These are phyloP conservation scores for Elongisporangium prolatum DNA, from an alignment of 352 stramenopile genomes.

Conservation along the genomic window DNA sequence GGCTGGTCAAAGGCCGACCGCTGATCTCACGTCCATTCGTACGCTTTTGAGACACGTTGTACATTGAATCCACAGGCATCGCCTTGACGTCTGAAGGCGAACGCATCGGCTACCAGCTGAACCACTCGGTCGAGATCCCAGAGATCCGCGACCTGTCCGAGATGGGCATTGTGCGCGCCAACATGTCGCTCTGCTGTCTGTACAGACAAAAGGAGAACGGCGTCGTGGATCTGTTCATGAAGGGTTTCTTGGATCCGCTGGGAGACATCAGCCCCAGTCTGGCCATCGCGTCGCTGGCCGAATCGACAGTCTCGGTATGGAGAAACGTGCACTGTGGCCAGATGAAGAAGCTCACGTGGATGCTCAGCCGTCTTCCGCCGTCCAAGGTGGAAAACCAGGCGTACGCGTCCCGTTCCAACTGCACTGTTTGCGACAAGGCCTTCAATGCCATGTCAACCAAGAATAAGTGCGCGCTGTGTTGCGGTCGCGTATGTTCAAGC, in stretches of 20 bases:
- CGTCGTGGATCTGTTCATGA: slow-evolving; percentile 40
- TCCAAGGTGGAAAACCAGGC: too few relatives aligned
- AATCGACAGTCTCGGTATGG: too few relatives aligned
- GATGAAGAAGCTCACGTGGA: slow-evolving; percentile 14
- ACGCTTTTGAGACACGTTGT: slow-evolving; percentile 47
- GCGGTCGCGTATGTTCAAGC: slow-evolving; percentile 13
- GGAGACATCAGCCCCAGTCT: slow-evolving; percentile 20
- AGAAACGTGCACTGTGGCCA: too few relatives aligned
- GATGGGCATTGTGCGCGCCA: slow-evolving; percentile 31
- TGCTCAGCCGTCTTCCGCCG: too few relatives aligned
- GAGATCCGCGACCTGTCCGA: slow-evolving; percentile 29
- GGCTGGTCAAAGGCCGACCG: slow-evolving; percentile 32
- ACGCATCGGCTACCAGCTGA: slow-evolving; percentile 24
- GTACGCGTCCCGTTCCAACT: too few relatives aligned
- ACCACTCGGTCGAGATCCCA: too few relatives aligned
- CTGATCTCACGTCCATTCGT: slow-evolving; percentile 23
- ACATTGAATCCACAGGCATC: slow-evolving; percentile 46
- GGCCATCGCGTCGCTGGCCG: too few relatives aligned
- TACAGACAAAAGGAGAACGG: slow-evolving; percentile 27
- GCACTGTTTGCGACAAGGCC: too few relatives aligned
- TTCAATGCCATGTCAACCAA: too few relatives aligned
- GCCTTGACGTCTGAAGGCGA: slow-evolving; percentile 17
- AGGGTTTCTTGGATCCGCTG: slow-evolving; percentile 27
- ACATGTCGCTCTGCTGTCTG: slow-evolving; percentile 34
- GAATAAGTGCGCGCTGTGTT: slow-evolving; percentile 6